These are phyloP conservation scores for Datura wrightii DNA, from an alignment of 257 asterid species.

Conservation along the genomic window DNA sequence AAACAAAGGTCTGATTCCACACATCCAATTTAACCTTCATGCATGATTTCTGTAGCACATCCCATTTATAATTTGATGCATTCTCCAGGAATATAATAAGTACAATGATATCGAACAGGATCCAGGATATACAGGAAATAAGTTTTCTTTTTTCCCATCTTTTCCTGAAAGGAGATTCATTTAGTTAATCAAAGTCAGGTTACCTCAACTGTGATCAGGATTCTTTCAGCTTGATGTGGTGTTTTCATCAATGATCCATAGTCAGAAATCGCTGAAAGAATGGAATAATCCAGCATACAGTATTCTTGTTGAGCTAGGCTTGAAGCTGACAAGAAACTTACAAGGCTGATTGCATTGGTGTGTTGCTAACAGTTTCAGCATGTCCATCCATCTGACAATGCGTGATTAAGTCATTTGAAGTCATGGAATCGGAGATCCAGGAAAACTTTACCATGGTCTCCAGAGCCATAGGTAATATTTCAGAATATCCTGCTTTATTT, in stretches of 20 bases:
- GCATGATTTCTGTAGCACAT: constrained; percentile 5
- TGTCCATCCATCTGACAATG: constrained; percentile 41
- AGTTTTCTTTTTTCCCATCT: neutral
- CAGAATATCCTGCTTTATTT: constrained; percentile 63
- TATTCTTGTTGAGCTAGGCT: constrained; percentile 33
- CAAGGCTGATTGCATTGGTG: constrained; percentile 40
- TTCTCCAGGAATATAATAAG: neutral
- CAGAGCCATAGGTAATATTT: constrained; percentile 51
- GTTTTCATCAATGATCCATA: neutral
- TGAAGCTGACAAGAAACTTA: constrained; percentile 57
- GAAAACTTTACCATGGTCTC: constrained; percentile 62
- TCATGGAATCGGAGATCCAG: constrained; percentile 65
- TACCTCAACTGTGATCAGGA: constrained; percentile 17
- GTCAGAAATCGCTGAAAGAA: neutral
- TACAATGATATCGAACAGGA: neutral
- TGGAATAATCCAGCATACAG: neutral
- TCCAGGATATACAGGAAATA: neutral
- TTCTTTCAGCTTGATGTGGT: constrained; percentile 1
- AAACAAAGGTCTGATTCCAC: neutral
- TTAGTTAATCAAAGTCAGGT: neutral
- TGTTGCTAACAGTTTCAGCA: constrained; percentile 37
- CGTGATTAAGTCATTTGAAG: constrained; percentile 51
- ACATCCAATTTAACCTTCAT: neutral
- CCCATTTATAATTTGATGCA: neutral
- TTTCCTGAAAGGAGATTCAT: constrained; percentile 13